Evolutionary conservation across 164 flowering plant species (phyloP), one percentile per base, ranked within the genome.

Genomic region (Chimonanthus praecox): DNA sequence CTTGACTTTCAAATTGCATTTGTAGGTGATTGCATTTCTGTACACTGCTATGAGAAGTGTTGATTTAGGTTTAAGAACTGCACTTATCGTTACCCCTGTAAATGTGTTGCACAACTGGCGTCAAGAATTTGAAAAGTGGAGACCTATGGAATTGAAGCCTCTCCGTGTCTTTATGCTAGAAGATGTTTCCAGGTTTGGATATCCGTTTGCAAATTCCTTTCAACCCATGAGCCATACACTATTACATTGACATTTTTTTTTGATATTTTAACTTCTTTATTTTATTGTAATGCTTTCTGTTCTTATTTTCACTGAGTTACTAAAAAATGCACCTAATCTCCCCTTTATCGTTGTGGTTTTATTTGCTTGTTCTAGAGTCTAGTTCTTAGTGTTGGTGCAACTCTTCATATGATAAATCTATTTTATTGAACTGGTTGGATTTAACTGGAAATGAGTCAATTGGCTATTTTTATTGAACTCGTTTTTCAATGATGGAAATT

Each of bases 81-180:
- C 91, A 43, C 97, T 96, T 65, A 88, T 96, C 46, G 99, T 96
- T 70, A 86, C 94, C 47, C 99, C 99, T 71, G 98, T 96, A 49
- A 96, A 94, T 88, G 99, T 96, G 81, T 76, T 96, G 78, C 99
- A 96, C 78, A 96, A 96, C 80, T 96, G 99, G 99, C 82, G 91
- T 71, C 86, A 88, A 33, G 99, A 96, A 78, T 96, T 96, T 78
- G 47, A 78, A 18, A 96, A 96, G 84, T 96, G 99, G 99, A 84
- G 77, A 67, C 99, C 99, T 51, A 68, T 83, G 72, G 99, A 96
- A 81, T 73, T 92, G 58, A 96, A 92, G 83, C 85, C 89, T 45
- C 87, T 96, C 49, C 91, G 93, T 50, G 86, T 96, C 67, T 90
- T 75, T 81, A 94, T 96, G 99, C 85, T 94, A 71, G 97, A 92